Base-by-base conservation (phyloP, 192 early-diverging fungal species). In the Dimargaris verticillata region DNA sequence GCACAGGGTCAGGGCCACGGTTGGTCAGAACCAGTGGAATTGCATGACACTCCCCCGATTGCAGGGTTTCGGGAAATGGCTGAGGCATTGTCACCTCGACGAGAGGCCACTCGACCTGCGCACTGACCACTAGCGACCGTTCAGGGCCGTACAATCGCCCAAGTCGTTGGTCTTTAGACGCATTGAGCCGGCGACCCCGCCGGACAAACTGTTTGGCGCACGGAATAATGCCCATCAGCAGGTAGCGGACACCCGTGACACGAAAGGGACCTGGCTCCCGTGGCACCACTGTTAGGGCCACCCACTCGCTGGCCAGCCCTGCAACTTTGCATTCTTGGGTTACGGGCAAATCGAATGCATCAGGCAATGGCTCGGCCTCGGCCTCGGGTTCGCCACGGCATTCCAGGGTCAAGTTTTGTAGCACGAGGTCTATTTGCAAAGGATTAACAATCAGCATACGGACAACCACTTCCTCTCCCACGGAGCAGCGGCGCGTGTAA, bases 21-120 rank as follows among this genome's bases (percentile, higher is more conserved):
- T 98, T 98, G 38, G 77, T 86, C 17, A 98, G 74, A 54, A 88
- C 83, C 53, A 96, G 48, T 0, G 83, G 78, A 0, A 82, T 70
- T 22, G 78, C 74, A 28, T 75, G 74, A 29, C 93, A 87, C 59
- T 96, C 83, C 2, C 95, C 95, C 46, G 84, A 85, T 28, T 91
- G 71, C 24, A 99, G 68, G 1, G 77, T 73, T 11, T 84, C 82
- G 0, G 92, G 93, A 44, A 92, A 82, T 2, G 6, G 9, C 28
- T 72, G 70, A 38, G 85, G 83, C 52, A 96, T 86, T 0, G 75
- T 53, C 7, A 92, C 75, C 58, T 93, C 86, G 38, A 95, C 65
- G 12, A 89, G 75, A 7, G 95, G 92, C 83, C 94, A 85, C 2
- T 82, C 80, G 0, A 82, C 78, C 0, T 85, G 86, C 4, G 94